phyloP scores from a whole-genome alignment of 179 eudicot species.

The Patellifolia procumbens region DNA sequence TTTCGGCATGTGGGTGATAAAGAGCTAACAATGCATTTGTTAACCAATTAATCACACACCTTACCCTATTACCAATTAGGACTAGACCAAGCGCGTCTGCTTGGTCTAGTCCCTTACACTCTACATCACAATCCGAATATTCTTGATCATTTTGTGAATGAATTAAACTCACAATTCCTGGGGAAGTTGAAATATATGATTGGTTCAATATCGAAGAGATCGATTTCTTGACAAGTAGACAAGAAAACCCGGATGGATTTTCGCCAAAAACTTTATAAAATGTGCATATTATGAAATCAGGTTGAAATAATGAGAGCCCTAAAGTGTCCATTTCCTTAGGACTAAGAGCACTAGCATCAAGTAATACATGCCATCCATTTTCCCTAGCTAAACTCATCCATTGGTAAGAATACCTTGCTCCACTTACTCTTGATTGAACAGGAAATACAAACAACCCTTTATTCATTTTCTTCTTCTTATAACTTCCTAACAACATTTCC shows the following conservation, averaged over 20 bases:
- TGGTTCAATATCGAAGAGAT: conserved; percentile 1
- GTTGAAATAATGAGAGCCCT: conserved; percentile 67
- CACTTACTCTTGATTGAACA: conserved; percentile 62
- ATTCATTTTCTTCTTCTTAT: conserved; percentile 36
- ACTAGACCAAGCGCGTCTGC: conserved; percentile 72
- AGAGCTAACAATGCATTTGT: conserved; percentile 62
- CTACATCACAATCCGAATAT: conserved; percentile 20
- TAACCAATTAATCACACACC: conserved; percentile 76
- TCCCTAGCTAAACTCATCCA: conserved; percentile 71
- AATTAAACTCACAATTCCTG: conserved; percentile 43
- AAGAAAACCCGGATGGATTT: conserved; percentile 73
- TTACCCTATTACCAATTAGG: conserved; percentile 52
- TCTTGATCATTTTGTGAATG: conserved; percentile 9
- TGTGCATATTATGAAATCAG: conserved; percentile 64
- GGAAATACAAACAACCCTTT: conserved; percentile 71
- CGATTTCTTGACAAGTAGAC: conserved; percentile 64
- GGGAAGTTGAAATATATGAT: neutral
- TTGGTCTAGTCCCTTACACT: conserved; percentile 63
- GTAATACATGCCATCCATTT: conserved; percentile 76
- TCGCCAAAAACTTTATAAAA: conserved; percentile 66
- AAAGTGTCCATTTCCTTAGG: conserved; percentile 81
- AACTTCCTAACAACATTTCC: conserved; percentile 37
- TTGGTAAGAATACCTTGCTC: conserved; percentile 57
- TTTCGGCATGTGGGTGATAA: conserved; percentile 56
- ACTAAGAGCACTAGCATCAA: conserved; percentile 63